Percentiles rank a stretch among this genome's conserved stretches.
Evolutionary conservation across 768 basidiomycete species (phyloP).

Genomic region (Lenzites betulinus): DNA sequence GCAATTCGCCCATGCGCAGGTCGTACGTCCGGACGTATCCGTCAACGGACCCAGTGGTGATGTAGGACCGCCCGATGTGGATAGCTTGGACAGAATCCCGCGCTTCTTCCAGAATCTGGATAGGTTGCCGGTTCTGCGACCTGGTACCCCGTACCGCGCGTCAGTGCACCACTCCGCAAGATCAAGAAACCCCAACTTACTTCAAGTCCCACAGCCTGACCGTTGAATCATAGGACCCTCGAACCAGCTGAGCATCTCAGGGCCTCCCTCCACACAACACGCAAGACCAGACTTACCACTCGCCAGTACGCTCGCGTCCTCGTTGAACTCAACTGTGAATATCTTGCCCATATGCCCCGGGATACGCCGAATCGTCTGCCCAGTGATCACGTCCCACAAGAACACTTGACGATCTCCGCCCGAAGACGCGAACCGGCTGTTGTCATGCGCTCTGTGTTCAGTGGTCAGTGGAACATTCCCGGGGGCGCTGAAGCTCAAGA

Average conservation of each 20-base stretch:
- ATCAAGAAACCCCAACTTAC: constrained; percentile 42
- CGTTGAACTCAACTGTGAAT: constrained; percentile 87
- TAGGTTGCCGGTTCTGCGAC: constrained; percentile 76
- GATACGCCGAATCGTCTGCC: constrained; percentile 78
- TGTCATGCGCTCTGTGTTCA: constrained; percentile 76
- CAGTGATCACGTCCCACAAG: constrained; percentile 93
- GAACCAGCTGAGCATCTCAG: constrained; percentile 13
- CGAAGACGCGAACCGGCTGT: constrained; percentile 89
- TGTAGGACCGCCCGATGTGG: constrained; percentile 61
- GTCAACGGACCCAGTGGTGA: constrained; percentile 87
- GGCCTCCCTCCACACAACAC: constrained; percentile 1
- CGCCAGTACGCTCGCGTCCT: constrained; percentile 82
- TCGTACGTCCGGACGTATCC: constrained; percentile 94
- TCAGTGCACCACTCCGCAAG: background rate
- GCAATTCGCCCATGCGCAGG: constrained; percentile 87
- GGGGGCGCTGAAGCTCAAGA: background rate
- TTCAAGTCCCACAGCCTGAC: constrained; percentile 91
- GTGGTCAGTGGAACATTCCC: background rate
- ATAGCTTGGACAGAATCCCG: constrained; percentile 85
- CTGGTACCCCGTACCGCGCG: constrained; percentile 40
- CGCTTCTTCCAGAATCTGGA: constrained; percentile 90
- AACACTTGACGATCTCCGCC: constrained; percentile 94
- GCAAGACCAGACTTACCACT: constrained; percentile 58
- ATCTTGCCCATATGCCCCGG: constrained; percentile 91
- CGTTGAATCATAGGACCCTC: constrained; percentile 92